Evolutionary conservation across 1,284 basidiomycete genomes (phyloP), one percentile per base, ranked within the genome.

Genomic region (Trichosporon sp.): DNA sequence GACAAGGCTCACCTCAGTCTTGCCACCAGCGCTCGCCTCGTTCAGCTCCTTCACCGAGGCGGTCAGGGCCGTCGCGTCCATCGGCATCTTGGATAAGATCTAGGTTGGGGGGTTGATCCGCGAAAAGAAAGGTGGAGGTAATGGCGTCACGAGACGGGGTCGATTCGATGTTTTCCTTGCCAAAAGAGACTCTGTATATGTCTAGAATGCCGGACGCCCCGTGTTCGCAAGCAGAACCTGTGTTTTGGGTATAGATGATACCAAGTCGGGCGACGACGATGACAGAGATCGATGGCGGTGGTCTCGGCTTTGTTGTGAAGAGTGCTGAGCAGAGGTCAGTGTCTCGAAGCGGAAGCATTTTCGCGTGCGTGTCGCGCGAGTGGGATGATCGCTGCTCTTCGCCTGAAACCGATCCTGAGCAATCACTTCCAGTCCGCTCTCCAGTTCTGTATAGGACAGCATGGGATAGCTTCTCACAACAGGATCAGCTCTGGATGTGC

Each of bases 1-100:
- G 6, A 10, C 38, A 14, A 91, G 35, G 51, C 89, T 91, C 64
- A 90, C 93, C 75, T 90, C 90, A 0, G 91, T 92, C 77, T 88
- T 90, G 66, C 87, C 89, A 68, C 90, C 92, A 78, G 88, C 88
- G 65, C 93, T 90, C 78, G 92, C 91, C 2, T 87, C 93, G 32
- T 76, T 78, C 64, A 83, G 71, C 73, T 80, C 77, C 74, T 78
- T 79, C 61, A 81, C 75, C 2, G 75, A 67, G 12, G 65, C 68
- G 2, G 77, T 78, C n/a, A 83, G 68, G 4, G 75, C 70, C 16
- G 76, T 59, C 2, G 76, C 77, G 71, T 83, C 80, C 79, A 82
- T 81, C 26, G 65, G 63, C 66, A 67, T 72, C 32, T 63, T 63
- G 10, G 31, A 10, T 63, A n/a, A 63, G 16, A 31, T 63, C 59